Evolutionary conservation across 164 flowering plant genomes (phyloP).

Genomic region (Taxillus chinensis): DNA sequence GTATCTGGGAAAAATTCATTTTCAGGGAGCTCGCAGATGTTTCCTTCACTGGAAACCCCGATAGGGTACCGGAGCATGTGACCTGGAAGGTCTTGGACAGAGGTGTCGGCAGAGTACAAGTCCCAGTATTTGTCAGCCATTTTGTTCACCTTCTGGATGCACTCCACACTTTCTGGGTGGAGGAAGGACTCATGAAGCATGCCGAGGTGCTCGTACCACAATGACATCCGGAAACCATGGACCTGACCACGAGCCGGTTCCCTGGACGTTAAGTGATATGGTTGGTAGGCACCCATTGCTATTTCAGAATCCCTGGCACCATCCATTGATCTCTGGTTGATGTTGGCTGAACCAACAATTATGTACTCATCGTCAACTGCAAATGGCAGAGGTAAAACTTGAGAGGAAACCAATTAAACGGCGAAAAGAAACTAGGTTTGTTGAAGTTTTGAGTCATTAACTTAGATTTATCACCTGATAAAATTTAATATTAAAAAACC

Average conservation of each 20-base stretch:
- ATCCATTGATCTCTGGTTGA: slow-evolving; percentile 65
- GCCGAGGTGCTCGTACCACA: slow-evolving; percentile 56
- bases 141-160: slow-evolving; percentile 35
- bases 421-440: too few species aligned
- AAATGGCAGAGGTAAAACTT: not conserved
- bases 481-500: too few species aligned
- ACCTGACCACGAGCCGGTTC: slow-evolving; percentile 42
- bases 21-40: slow-evolving; percentile 37
- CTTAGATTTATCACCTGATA: too few species aligned
- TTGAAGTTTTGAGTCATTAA: too few species aligned
- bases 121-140: slow-evolving; percentile 55
- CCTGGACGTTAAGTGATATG: slow-evolving; percentile 25
- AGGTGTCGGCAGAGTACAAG: slow-evolving; percentile 35
- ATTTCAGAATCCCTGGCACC: slow-evolving; percentile 57
- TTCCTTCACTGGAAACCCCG: slow-evolving; percentile 32
- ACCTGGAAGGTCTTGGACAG: slow-evolving; percentile 47
- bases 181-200: slow-evolving; percentile 40
- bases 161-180: slow-evolving; percentile 33
- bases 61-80: slow-evolving; percentile 53
- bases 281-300: slow-evolving; percentile 55
- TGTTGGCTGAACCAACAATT: slow-evolving; percentile 48
- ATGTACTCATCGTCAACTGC: slow-evolving; percentile 65
- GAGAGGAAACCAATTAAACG: too few species aligned
- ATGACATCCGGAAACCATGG: slow-evolving; percentile 45
- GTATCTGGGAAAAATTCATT: slow-evolving; percentile 50